A percentile compares a stretch with the other conserved stretches of the same genome.
phyloP scores from a whole-genome alignment of 495 filamentous ascomycete genomes.

The Cryomyces minteri region DNA sequence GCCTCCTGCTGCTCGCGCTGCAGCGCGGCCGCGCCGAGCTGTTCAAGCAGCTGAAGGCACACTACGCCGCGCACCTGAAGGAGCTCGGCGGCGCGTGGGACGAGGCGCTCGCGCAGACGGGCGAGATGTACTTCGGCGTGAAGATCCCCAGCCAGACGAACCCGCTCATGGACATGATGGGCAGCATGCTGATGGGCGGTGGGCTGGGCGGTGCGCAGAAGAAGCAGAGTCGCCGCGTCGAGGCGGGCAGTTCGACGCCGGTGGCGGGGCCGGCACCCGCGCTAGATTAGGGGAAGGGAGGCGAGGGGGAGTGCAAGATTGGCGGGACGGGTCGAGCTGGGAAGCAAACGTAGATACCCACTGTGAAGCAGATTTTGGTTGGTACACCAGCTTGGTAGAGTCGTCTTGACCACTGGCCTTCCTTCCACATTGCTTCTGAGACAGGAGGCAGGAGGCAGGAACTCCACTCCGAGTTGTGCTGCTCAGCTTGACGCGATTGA shows the following conservation, averaged over 20 bases:
- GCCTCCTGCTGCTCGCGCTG: constrained; percentile 61
- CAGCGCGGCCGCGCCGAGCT: constrained; percentile 64
- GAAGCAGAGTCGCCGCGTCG: constrained; percentile 26
- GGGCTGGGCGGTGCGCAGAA: constrained; percentile 29
- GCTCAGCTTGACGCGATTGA: too few relatives aligned
- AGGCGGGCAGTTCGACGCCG: constrained; percentile 10
- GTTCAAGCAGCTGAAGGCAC: constrained; percentile 63
- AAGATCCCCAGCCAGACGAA: constrained; percentile 73
- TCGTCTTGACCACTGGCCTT: too few relatives aligned
- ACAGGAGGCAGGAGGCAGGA: too few relatives aligned
- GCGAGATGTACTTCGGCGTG: constrained; percentile 96
- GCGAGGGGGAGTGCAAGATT: too few relatives aligned
- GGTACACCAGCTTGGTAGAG: too few relatives aligned
- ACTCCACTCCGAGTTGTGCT: too few relatives aligned
- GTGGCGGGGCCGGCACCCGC: constrained; percentile 26
- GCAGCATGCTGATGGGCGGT: constrained; percentile 67
- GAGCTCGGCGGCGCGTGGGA: constrained; percentile 58
- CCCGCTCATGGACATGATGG: constrained; percentile 94
- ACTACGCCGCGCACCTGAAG: constrained; percentile 59
- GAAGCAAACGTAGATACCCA: too few relatives aligned
- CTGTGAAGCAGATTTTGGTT: too few relatives aligned
- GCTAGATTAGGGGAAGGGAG: constrained; percentile 24
- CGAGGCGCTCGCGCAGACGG: constrained; percentile 68
- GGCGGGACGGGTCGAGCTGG: too few relatives aligned
- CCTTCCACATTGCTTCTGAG: too few relatives aligned